Base-by-base conservation (phyloP, 495 filamentous ascomycete species). In the Aspergillus funiculosus region DNA sequence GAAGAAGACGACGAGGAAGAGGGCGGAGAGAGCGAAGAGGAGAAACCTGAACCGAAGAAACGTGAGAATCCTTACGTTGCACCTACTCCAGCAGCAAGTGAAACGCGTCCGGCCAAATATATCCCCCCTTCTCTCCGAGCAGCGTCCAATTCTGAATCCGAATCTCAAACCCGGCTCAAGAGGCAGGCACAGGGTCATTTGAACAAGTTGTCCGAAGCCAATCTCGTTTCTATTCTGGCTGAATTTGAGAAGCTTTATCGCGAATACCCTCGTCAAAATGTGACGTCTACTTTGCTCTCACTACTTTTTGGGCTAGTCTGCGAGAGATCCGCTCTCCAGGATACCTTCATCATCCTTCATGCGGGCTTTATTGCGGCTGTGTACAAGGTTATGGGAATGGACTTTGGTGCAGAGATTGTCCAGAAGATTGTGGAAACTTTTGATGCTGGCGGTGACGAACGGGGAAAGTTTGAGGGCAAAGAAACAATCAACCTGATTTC, bases 151-250 rank as follows among this genome's bases (percentile, higher is more conserved):
- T 79, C 79, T 1, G 81, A 86, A 38, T 70, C 74, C 1, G 88
- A 95, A 58, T 71, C 77, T 24, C 72, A 86, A 6, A 71, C 74
- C 5, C 80, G 83, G 15, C 64, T 98, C 30, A 80, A 79, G 38
- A 79, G 89, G 39, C 85, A 91, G 58, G 76, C 84, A 11, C 88
- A 95, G 52, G 92, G 92, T 60, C 73, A 92, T 7, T 72, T 97
- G 48, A 98, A 98, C 68, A 84, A 90, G 56, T 67, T 98, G 30
- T 95, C 94, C 1, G 90, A 96, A 59, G 80, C 88, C 3, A 96
- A 88, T 54, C 60, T 97, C 50, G 60, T 92, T 5, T 78, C 84
- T 10, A 91, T 96, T 38, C 66, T 95, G 5, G 68, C 72, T 3
- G 87, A 94, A 22, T 72, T 94, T 14, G 87, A 92, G 60, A 77